phyloP scores from a whole-genome alignment of 768 basidiomycete species.

The Chalciporus chontae region DNA sequence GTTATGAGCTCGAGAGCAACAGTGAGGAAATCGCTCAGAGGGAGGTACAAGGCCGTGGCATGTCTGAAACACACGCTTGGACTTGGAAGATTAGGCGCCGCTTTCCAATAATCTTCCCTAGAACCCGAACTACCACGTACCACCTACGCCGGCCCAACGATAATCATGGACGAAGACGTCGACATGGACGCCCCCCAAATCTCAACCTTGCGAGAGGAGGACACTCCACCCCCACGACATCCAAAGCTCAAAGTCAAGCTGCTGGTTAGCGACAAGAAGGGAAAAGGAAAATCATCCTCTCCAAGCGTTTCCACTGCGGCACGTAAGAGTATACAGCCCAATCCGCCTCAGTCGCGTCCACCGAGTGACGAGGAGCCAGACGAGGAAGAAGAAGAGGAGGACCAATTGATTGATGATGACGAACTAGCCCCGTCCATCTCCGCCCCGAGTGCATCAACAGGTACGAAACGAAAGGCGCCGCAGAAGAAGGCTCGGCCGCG shows the following conservation, averaged over 20 bases:
- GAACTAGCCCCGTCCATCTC: constrained; percentile 30
- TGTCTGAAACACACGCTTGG: too few relatives aligned
- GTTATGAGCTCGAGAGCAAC: too few relatives aligned
- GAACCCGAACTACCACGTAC: not conserved
- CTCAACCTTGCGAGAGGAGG: constrained; percentile 72
- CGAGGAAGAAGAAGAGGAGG: constrained; percentile 73
- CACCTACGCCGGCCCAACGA: not conserved
- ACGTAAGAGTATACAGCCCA: constrained; percentile 22
- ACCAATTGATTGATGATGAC: constrained; percentile 77
- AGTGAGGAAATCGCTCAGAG: too few relatives aligned
- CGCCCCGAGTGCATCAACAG: constrained; percentile 29
- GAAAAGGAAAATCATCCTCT: constrained; percentile 33
- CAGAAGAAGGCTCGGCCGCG: constrained; percentile 49
- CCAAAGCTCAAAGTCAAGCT: constrained; percentile 50
- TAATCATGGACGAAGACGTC: constrained; percentile 39
- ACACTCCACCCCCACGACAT: constrained; percentile 57
- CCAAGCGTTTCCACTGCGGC: constrained; percentile 21
- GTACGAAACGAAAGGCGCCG: constrained; percentile 49
- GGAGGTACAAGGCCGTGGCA: too few relatives aligned
- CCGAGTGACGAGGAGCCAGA: constrained; percentile 49
- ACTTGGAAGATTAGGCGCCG: not conserved
- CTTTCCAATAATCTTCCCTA: not conserved
- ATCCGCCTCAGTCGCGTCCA: constrained; percentile 17
- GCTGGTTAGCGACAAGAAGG: constrained; percentile 43
- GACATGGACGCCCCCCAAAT: constrained; percentile 82